These are phyloP conservation scores for Ampelomyces quisqualis DNA, from an alignment of 2,329 filamentous ascomycete genomes.

Conservation along the genomic window DNA sequence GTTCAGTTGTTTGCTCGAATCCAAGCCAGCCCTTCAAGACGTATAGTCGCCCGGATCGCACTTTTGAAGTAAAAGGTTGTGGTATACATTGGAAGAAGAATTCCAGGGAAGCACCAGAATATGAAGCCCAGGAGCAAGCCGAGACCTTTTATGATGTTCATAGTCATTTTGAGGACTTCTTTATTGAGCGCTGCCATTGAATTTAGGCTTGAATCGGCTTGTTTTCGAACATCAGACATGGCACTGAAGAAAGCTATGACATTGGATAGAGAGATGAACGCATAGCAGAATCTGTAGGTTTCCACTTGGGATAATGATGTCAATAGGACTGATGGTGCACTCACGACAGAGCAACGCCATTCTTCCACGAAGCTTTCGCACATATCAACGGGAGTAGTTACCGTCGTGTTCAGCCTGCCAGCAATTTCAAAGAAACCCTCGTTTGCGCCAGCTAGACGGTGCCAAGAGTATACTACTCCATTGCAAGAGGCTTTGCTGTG, in stretches of 20 bases:
- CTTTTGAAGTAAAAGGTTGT: slow-evolving; percentile 12
- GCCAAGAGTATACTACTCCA: slow-evolving; percentile 1
- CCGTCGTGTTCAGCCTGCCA: slow-evolving; percentile 25
- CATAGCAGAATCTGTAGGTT: slow-evolving; percentile 11
- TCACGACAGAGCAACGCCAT: slow-evolving; percentile 24
- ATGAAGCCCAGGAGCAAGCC: slow-evolving; percentile 1
- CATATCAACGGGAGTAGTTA: slow-evolving; percentile 16
- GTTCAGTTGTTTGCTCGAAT: slow-evolving; percentile 12
- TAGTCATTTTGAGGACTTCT: neutral
- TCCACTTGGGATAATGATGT: neutral
- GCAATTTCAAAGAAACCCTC: slow-evolving; percentile 34
- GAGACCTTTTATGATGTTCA: slow-evolving; percentile 3
- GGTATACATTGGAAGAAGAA: slow-evolving; percentile 24
- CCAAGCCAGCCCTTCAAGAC: slow-evolving; percentile 17
- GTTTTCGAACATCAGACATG: neutral
- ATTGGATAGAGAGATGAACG: slow-evolving; percentile 14
- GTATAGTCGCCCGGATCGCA: slow-evolving; percentile 20
- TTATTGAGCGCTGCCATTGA: neutral
- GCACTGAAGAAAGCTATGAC: slow-evolving; percentile 9
- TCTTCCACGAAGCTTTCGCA: slow-evolving; percentile 26
- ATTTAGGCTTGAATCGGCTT: slow-evolving; percentile 1
- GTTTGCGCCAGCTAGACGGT: slow-evolving; percentile 17
- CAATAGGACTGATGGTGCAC: neutral
- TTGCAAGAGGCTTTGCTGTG: slow-evolving; percentile 5
- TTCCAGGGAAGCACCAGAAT: slow-evolving; percentile 10